A percentile compares a stretch with the other conserved stretches of the same genome.
phyloP scores from a whole-genome alignment of 73 alveolate genomes.

The Halteria grandinella region DNA sequence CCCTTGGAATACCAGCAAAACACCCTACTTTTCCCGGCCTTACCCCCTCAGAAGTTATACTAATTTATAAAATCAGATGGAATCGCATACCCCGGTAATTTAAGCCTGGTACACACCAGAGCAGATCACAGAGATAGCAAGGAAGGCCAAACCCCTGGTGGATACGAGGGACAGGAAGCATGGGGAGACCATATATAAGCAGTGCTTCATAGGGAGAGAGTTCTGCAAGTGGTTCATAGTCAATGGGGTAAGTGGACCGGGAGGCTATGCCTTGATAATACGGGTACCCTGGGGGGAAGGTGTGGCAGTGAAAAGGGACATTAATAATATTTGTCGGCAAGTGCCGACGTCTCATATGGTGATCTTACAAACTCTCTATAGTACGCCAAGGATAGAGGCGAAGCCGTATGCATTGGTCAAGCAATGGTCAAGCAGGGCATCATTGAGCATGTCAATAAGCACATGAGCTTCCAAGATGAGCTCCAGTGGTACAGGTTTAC shows the following conservation, averaged over 20 bases:
- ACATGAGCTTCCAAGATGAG: constrained; percentile 61
- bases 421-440: constrained; percentile 9
- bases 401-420: constrained; percentile 60
- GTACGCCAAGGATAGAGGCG: constrained; percentile 39
- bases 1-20: too few species aligned
- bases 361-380: not conserved
- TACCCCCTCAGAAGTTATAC: too few species aligned
- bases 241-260: constrained; percentile 41
- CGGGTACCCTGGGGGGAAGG: too few species aligned
- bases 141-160: not conserved
- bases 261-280: too few species aligned
- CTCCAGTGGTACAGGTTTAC: constrained; percentile 61
- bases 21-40: too few species aligned
- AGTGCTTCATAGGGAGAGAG: constrained; percentile 67
- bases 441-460: constrained; percentile 50
- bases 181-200: constrained; percentile 37
- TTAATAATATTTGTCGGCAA: too few species aligned
- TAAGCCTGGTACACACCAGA: too few species aligned
- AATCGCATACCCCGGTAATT: too few species aligned
- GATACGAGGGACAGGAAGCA: constrained; percentile 66
- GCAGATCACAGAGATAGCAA: constrained; percentile 33
- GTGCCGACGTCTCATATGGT: too few species aligned
- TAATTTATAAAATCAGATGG: too few species aligned
- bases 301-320: too few species aligned
- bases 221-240: constrained; percentile 31